Evolutionary conservation across 805 yeast genomes (phyloP).

Genomic region (Kodamaea leandrae): DNA sequence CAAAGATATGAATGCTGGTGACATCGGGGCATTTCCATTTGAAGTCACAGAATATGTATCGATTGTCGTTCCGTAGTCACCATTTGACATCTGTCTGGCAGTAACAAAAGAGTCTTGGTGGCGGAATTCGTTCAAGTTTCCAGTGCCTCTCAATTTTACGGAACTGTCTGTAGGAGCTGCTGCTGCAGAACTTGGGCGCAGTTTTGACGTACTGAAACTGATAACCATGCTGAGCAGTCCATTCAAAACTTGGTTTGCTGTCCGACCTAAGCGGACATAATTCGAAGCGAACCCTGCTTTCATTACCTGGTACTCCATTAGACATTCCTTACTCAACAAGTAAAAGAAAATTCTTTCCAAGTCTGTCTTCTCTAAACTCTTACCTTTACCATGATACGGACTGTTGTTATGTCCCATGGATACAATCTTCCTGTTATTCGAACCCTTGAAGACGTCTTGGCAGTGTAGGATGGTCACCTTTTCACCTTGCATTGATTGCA

Average conservation of each 20-base stretch:
- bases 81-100: conserved; percentile 18
- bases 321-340: conserved; percentile 59
- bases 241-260: conserved; percentile 48
- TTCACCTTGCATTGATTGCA: conserved; percentile 50
- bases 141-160: conserved; percentile 4
- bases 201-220: conserved; percentile 40
- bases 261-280: conserved; percentile 63
- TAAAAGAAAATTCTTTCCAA: conserved; percentile 82
- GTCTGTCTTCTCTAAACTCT: conserved; percentile 58
- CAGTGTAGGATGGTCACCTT: conserved; percentile 76
- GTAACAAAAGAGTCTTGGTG: conserved; percentile 26
- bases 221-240: conserved; percentile 49
- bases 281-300: conserved; percentile 81
- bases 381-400: conserved; percentile 72
- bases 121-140: conserved; percentile 17
- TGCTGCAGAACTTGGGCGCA: conserved; percentile 5
- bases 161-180: neutral
- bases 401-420: conserved; percentile 59
- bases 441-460: conserved; percentile 80
- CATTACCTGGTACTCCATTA: conserved; percentile 70
- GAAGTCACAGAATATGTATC: too few relatives aligned
- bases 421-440: conserved; percentile 58
- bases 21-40: conserved; percentile 3
- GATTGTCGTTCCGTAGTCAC: conserved; percentile 7
- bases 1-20: conserved; percentile 22